Evolutionary conservation across 768 basidiomycete species (phyloP).

Genomic region (Lentinula sp.): DNA sequence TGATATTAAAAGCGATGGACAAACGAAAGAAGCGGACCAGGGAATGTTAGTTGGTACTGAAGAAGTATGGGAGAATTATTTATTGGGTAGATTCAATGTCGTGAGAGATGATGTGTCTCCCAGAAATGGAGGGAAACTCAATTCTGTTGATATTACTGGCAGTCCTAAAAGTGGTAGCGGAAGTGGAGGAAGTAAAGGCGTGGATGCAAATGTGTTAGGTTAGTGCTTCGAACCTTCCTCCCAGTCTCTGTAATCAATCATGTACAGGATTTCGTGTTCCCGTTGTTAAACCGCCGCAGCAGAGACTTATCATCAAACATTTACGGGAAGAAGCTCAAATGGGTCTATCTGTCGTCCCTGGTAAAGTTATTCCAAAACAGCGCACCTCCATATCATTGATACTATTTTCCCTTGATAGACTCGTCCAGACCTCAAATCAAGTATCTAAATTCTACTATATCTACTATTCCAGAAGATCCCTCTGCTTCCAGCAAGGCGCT

Average conservation of each 20-base stretch:
- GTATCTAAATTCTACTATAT: not conserved
- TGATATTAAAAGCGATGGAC: not conserved
- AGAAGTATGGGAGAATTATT: conserved; percentile 3
- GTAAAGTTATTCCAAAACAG: not conserved
- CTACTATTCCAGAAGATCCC: not conserved
- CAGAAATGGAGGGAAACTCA: not conserved
- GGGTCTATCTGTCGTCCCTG: not conserved
- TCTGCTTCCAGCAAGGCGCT: not conserved
- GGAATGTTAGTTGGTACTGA: conserved; percentile 1
- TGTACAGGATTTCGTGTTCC: not conserved
- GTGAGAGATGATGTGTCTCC: not conserved
- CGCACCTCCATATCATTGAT: not conserved
- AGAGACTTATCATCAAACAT: conserved; percentile 1
- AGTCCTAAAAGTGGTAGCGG: not conserved
- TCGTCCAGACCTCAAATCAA: not conserved
- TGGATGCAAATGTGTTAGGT: not conserved
- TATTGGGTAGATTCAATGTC: not conserved
- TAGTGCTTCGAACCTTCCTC: too few relatives aligned
- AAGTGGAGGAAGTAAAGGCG: not conserved
- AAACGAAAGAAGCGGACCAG: not conserved
- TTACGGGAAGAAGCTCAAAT: not conserved
- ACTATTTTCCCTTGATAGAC: not conserved
- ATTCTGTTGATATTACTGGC: not conserved
- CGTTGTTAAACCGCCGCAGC: conserved; percentile 3
- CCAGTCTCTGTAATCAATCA: too few relatives aligned